These are phyloP conservation scores for Rutstroemia sp. DNA, from an alignment of 2,329 filamentous ascomycete genomes.

Conservation along the genomic window DNA sequence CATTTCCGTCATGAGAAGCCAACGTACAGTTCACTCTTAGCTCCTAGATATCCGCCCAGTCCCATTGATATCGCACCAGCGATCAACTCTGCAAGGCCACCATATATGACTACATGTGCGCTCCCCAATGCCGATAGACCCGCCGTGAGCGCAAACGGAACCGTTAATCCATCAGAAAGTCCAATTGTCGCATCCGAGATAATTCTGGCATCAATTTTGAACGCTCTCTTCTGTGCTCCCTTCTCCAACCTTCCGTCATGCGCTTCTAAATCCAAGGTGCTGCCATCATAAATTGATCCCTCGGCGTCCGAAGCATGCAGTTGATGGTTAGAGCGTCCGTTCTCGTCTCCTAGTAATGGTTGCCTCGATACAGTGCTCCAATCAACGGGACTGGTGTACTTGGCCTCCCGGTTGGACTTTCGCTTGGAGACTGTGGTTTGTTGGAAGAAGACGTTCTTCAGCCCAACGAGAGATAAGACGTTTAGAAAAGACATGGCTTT, in stretches of 20 bases:
- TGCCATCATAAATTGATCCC: neutral
- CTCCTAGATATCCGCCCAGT: constrained; percentile 51
- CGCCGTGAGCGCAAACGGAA: constrained; percentile 56
- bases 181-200: constrained; percentile 52
- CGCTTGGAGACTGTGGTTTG: constrained; percentile 17
- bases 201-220: constrained; percentile 28
- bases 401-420: constrained; percentile 1
- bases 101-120: constrained; percentile 47
- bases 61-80: constrained; percentile 57
- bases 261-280: constrained; percentile 22
- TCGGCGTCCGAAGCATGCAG: neutral
- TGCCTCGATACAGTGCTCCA: constrained; percentile 15
- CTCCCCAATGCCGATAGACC: constrained; percentile 43
- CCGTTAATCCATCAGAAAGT: constrained; percentile 54
- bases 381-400: constrained; percentile 9
- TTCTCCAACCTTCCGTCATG: constrained; percentile 15
- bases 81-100: constrained; percentile 53
- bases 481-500: constrained; percentile 26
- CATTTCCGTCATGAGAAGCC: neutral
- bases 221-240: constrained; percentile 20
- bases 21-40: constrained; percentile 36
- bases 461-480: neutral
- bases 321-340: neutral
- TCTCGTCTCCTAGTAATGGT: constrained; percentile 12
- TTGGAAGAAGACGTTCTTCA: constrained; percentile 29